phyloP scores from a whole-genome alignment of 257 asterid species.

The Cruciata laevipes region DNA sequence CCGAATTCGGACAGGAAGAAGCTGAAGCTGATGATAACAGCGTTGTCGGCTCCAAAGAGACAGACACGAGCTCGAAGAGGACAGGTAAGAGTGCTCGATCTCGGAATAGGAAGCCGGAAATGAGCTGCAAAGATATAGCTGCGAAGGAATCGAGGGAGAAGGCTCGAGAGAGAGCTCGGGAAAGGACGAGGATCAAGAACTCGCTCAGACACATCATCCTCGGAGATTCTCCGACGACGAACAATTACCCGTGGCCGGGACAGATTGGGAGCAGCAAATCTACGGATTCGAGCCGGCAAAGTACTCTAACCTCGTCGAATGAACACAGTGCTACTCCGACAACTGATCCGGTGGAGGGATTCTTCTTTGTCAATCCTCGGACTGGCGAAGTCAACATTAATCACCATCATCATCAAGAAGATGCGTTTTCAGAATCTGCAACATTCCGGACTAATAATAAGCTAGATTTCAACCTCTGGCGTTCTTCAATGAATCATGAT shows the following conservation, averaged over 20 bases:
- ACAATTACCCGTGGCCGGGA: not conserved
- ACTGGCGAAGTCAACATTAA: not conserved
- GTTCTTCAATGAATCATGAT: slow-evolving; percentile 7
- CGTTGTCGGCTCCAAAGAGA: slow-evolving; percentile 5
- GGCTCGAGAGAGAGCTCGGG: slow-evolving; percentile 95
- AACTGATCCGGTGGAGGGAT: not conserved
- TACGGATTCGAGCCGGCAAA: slow-evolving; percentile 10
- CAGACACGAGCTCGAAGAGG: slow-evolving; percentile 7
- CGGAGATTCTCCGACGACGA: slow-evolving; percentile 5
- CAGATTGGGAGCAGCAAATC: slow-evolving; percentile 22
- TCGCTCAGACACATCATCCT: slow-evolving; percentile 30
- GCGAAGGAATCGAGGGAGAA: slow-evolving; percentile 67
- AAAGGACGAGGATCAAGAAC: slow-evolving; percentile 61
- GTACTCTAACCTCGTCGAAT: slow-evolving; percentile 3
- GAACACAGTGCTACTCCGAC: not conserved
- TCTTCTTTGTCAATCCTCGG: slow-evolving; percentile 10
- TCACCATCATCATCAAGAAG: slow-evolving; percentile 14
- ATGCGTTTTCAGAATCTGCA: slow-evolving; percentile 30
- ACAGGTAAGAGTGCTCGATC: slow-evolving; percentile 6
- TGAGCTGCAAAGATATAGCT: slow-evolving; percentile 7
- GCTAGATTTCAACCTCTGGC: slow-evolving; percentile 24
- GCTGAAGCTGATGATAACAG: not conserved
- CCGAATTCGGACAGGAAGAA: not conserved
- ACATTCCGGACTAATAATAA: slow-evolving; percentile 28
- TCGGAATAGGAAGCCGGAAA: slow-evolving; percentile 8